These are phyloP conservation scores for Penicillium bovifimosum DNA, from an alignment of 495 filamentous ascomycete genomes.

Conservation along the genomic window DNA sequence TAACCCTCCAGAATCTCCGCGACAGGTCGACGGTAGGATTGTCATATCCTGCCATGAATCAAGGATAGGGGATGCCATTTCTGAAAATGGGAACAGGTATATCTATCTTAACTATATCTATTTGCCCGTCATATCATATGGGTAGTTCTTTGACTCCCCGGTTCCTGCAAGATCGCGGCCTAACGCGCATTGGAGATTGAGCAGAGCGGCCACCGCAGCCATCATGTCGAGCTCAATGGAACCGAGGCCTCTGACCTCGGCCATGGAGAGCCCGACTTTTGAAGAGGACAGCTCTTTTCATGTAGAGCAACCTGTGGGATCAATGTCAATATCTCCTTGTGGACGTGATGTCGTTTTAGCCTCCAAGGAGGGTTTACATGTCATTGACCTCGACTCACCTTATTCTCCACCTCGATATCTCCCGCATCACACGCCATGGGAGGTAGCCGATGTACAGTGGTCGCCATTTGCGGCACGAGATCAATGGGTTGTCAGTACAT, in stretches of 20 bases:
- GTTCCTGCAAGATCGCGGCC: constrained; percentile 8
- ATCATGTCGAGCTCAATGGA: constrained; percentile 40
- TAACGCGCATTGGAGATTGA: constrained; percentile 10
- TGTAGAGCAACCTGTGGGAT: constrained; percentile 70
- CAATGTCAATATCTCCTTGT: constrained; percentile 84
- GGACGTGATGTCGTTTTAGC: constrained; percentile 90
- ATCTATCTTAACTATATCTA: not conserved
- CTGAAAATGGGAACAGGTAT: not conserved
- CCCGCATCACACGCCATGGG: constrained; percentile 83
- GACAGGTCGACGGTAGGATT: not conserved
- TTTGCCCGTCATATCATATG: not conserved
- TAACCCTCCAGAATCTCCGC: not conserved
- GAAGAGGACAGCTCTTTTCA: constrained; percentile 77
- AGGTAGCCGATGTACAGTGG: constrained; percentile 98
- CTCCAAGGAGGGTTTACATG: constrained; percentile 78
- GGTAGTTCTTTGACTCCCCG: constrained; percentile 1
- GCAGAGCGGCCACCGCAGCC: constrained; percentile 8
- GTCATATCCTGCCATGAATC: not conserved
- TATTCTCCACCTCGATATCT: constrained; percentile 84
- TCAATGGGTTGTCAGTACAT: constrained; percentile 90
- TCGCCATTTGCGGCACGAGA: constrained; percentile 85
- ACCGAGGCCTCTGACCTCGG: constrained; percentile 49
- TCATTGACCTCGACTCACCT: constrained; percentile 90
- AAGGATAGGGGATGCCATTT: not conserved
- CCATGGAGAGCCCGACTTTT: constrained; percentile 82